Evolutionary conservation across 2,329 filamentous ascomycete species (phyloP), one percentile per base, ranked within the genome.

Genomic region (Xylariales sp.): DNA sequence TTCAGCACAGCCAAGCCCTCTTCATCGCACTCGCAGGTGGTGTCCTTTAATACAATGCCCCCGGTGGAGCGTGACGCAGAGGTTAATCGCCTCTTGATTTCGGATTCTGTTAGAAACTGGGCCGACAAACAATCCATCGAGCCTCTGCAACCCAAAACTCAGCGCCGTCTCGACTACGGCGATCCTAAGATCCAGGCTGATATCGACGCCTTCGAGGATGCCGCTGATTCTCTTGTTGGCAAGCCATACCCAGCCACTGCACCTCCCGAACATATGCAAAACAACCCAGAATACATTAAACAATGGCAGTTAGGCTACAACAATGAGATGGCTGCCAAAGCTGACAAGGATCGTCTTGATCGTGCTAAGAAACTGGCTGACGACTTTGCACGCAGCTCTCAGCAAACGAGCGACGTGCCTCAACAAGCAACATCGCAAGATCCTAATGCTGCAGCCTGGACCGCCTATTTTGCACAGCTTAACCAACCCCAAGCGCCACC

Each of bases 271-370:
- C 76, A 74, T 66, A 65, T 79, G 45, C 57, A 56, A 8, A 57
- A 67, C 16, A 63, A 72, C 21, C 54, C 65, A 3, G 67, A 68
- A 21, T 66, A 66, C 43, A 60, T 69, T 1, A 65, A 67, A 8
- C 67, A 75, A 44, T 81, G 76, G 75, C 70, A 68, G 60, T 55
- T 66, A 10, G 73, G 72, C 0, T 70, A 67, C 43, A 63, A 65
- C 38, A 65, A 60, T 41, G 66, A 67, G 36, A 31, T 53, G 11
- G 55, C 61, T 7, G 51, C 54, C 2, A 61, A 60, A 31, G 58
- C 67, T 32, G 64, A 64, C 38, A 61, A 54, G 34, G 58, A 60
- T 19, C 60, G 65, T 2, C 64, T 65, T 23, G 59, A 62, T 19
- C 55, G 51, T 7, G 59, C 59, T n/a, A 54, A 54, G 40, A 50